phyloP scores from a whole-genome alignment of 2,329 filamentous ascomycete genomes.

The Diplodia sapinea region DNA sequence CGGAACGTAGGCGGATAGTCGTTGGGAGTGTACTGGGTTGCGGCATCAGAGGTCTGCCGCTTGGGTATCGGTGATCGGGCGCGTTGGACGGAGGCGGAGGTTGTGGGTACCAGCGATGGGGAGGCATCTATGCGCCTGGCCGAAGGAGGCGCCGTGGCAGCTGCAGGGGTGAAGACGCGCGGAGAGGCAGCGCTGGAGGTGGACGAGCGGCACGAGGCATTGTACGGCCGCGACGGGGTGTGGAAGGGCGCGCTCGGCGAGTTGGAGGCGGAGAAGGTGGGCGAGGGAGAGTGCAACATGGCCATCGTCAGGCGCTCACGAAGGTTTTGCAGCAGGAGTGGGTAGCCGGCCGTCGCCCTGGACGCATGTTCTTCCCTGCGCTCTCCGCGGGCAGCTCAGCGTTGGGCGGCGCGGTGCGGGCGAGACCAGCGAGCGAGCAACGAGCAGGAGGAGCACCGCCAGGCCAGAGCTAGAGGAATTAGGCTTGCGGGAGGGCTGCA shows the following conservation, averaged over 20 bases:
- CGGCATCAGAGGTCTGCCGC: constrained; percentile 55
- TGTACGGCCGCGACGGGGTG: constrained; percentile 41
- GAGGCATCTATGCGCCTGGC: constrained; percentile 41
- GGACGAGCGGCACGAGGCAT: constrained; percentile 44
- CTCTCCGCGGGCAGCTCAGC: constrained; percentile 18
- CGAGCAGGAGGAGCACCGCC: constrained; percentile 25
- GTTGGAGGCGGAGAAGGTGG: constrained; percentile 46
- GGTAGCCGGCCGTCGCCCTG: constrained; percentile 27
- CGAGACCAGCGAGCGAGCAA: constrained; percentile 27
- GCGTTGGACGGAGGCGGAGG: constrained; percentile 34
- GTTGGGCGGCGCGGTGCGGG: constrained; percentile 16
- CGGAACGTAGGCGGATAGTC: constrained; percentile 51
- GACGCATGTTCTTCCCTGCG: constrained; percentile 30
- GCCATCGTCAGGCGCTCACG: constrained; percentile 26
- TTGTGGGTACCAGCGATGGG: constrained; percentile 35
- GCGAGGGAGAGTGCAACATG: constrained; percentile 43
- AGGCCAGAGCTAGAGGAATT: not conserved
- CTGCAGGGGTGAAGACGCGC: constrained; percentile 42
- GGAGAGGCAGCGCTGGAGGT: constrained; percentile 42
- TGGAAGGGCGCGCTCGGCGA: constrained; percentile 47
- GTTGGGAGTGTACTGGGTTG: constrained; percentile 62
- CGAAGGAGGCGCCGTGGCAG: constrained; percentile 34
- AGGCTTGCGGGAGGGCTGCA: not conserved
- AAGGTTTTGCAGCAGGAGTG: constrained; percentile 26
- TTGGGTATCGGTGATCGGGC: constrained; percentile 34